Evolutionary conservation across 805 yeast genomes (phyloP).

Genomic region (Teunomyces atbi): DNA sequence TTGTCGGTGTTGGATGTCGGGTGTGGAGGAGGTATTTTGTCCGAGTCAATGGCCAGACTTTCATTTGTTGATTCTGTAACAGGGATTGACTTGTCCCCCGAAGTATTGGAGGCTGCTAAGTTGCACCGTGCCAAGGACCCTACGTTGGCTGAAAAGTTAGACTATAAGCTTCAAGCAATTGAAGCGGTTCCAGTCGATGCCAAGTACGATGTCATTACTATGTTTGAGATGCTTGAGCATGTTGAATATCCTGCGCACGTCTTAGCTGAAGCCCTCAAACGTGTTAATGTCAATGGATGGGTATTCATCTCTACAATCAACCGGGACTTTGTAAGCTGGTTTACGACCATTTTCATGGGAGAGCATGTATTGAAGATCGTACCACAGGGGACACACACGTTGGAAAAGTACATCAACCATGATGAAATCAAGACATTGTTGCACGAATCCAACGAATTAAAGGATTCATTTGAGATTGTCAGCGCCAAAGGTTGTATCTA

Average conservation of each 20-base stretch:
- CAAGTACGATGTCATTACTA: constrained; percentile 73
- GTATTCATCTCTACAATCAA: constrained; percentile 89
- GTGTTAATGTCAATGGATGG: constrained; percentile 79
- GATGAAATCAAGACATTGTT: constrained; percentile 70
- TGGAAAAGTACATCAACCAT: constrained; percentile 80
- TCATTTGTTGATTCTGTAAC: constrained; percentile 58
- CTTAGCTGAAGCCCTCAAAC: constrained; percentile 61
- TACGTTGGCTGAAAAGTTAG: constrained; percentile 43
- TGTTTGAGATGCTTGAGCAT: constrained; percentile 95
- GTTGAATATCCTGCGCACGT: constrained; percentile 82
- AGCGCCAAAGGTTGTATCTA: constrained; percentile 77
- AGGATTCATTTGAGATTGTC: constrained; percentile 52
- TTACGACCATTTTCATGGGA: constrained; percentile 89
- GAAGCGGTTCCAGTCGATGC: constrained; percentile 52
- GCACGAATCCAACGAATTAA: constrained; percentile 26
- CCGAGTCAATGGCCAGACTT: constrained; percentile 83
- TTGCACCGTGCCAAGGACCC: constrained; percentile 71
- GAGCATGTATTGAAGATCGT: constrained; percentile 79
- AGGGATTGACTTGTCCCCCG: constrained; percentile 85
- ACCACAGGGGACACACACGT: constrained; percentile 90
- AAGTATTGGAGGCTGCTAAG: constrained; percentile 78
- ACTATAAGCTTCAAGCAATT: constrained; percentile 59
- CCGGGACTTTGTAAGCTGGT: constrained; percentile 81
- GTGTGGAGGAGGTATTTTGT: constrained; percentile 96
- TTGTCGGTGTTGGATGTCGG: constrained; percentile 80